phyloP scores from a whole-genome alignment of 768 basidiomycete genomes.

The Rhodotorula graminis region DNA sequence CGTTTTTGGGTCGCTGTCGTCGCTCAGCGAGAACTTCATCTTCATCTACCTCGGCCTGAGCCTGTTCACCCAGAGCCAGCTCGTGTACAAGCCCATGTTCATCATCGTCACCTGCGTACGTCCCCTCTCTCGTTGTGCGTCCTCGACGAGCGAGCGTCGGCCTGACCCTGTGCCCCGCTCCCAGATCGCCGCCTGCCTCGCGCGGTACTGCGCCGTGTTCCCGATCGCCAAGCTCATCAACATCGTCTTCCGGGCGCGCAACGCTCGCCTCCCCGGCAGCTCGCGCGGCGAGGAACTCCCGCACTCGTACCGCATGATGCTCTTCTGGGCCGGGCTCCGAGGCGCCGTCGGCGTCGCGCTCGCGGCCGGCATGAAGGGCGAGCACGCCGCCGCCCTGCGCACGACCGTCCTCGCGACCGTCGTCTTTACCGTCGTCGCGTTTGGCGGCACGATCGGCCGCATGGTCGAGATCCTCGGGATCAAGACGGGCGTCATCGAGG shows the following conservation, averaged over 20 bases:
- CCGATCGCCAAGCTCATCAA: conserved; percentile 93
- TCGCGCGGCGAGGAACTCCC: conserved; percentile 73
- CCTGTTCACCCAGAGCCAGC: conserved; percentile 84
- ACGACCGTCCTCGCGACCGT: conserved; percentile 94
- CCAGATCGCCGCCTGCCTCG: conserved; percentile 78
- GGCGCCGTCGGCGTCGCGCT: conserved; percentile 97
- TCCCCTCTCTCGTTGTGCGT: not conserved
- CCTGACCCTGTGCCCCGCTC: not conserved
- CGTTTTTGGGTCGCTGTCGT: conserved; percentile 88
- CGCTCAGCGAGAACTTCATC: conserved; percentile 96
- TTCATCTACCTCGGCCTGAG: conserved; percentile 95
- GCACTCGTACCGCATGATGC: conserved; percentile 98
- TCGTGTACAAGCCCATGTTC: conserved; percentile 86
- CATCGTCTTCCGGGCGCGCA: conserved; percentile 73
- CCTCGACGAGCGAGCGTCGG: no score
- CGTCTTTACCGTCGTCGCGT: conserved; percentile 85
- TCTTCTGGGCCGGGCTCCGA: conserved; percentile 95
- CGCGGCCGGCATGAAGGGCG: conserved; percentile 89
- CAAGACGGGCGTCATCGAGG: conserved; percentile 88
- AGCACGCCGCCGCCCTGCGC: conserved; percentile 78
- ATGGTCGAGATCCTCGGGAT: conserved; percentile 99
- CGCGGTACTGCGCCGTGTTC: conserved; percentile 92
- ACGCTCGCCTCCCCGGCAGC: no score
- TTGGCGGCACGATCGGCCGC: conserved; percentile 92
- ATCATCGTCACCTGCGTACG: conserved; percentile 75